Evolutionary conservation across 768 basidiomycete genomes (phyloP), one percentile per base, ranked within the genome.

Genomic region (Trametes coccinea): DNA sequence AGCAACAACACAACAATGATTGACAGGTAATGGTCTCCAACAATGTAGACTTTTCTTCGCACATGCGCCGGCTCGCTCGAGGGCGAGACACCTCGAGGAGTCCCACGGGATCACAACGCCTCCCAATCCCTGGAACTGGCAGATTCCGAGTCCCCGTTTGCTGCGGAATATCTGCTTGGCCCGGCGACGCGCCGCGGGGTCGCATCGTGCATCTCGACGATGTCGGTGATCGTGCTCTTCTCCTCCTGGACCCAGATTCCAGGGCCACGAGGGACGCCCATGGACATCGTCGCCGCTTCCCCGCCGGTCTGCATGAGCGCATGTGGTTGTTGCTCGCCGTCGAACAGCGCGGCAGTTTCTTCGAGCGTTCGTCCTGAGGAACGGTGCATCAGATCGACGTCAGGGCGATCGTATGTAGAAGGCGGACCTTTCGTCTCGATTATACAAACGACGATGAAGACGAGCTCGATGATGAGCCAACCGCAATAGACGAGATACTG

Each of bases 301-400:
- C 80, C 80, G 44, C 78, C 82, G 71, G 78, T 77, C 37, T 76
- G 73, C 16, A 75, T 69, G 48, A 86, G 75, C 53, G 80, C 78
- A 37, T 75, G 66, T 8, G 66, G 60, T 40, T 60, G 76, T 30
- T 80, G 74, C 50, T 84, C 82, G 14, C 88, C 86, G 60, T 90
- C 89, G 56, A 90, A 91, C 8, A 90, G 73, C 5, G 82, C 83
- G 0, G 88, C 83, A 0, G 89, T 90, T 70, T 91, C 89, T 71
- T 91, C 89, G 34, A 89, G 76, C 2, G 88, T 89, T 43, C 82
- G 79, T 14, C 85, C 84, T 79, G 53, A 51, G 60, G 46, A 31
- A 11, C 7, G 29, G 43, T 48, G 31, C 52, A 43, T 29, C n/a
- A 34, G 6, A 5, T 6, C 34, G 5, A 6, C 5, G 6, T 37